Base-by-base conservation (phyloP, 192 early-diverging fungal genomes). In the Coemansia furcata region DNA sequence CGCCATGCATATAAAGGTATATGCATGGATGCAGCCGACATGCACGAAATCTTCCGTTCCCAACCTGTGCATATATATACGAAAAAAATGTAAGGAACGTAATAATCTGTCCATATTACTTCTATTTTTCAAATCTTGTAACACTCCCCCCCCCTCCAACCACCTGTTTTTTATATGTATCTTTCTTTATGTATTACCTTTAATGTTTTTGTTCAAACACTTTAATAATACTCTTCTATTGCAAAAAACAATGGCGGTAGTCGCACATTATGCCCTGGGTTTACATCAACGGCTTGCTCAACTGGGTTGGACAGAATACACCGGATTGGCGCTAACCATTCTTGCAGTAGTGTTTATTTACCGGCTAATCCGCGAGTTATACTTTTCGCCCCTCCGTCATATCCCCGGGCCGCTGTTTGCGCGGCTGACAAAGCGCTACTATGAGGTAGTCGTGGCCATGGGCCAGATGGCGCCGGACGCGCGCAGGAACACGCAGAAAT, bases 391-490 rank as follows among this genome's bases (percentile, higher is more conserved):
- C 4, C 17, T 76, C 19, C 43, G 60, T 6, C 14, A 35, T 4
- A 69, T 78, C 2, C 76, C 71, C 0, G 76, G 76, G 1, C 64
- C 64, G 1, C 21, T 67, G 10, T 10, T 73, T 0, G 49, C 35
- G 8, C 59, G 71, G 0, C 26, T 70, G 11, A 64, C 54, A 0
- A 44, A 40, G 2, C 30, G 12, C 9, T 46, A 66, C 33, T 50
- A 55, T 12, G 71, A 78, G 52, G 14, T 58, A 1, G 26, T 61
- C 0, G 40, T 55, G 0, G 50, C 58, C 1, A 38, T 11, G 8
- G 71, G 71, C 2, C 21, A 50, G 1, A 67, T 73, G 67, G 67
- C 64, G 10, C 17, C 29, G 0, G 35, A 64, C 15, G 63, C 67
- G 10, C 39, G 14, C 5, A 14, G n/a, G 3, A 29, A 36, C 26